These are phyloP conservation scores for Climacium dendroides DNA, from an alignment of 225 moss, liverwort and hornwort species.

Conservation along the genomic window DNA sequence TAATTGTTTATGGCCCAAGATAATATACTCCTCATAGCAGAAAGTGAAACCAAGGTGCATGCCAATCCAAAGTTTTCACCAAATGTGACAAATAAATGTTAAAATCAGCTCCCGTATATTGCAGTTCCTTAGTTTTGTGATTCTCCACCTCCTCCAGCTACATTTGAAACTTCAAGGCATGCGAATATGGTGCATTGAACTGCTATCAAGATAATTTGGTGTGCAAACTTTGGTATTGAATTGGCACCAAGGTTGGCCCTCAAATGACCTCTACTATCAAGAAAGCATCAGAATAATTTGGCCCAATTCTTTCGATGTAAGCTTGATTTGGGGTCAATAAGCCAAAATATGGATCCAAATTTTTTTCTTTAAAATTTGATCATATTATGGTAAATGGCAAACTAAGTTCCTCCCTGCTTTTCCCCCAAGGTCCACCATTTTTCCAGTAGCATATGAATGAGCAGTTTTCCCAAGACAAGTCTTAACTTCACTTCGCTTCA, in stretches of 20 bases:
- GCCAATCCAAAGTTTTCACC: background rate
- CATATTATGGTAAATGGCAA: background rate
- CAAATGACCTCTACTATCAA: too few species aligned
- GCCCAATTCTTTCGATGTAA: too few species aligned
- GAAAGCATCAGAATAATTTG: too few species aligned
- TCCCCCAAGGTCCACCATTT: too few species aligned
- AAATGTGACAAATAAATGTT: background rate
- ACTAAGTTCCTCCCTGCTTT: background rate
- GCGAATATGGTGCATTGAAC: too few species aligned
- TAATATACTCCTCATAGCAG: background rate
- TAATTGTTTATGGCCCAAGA: background rate
- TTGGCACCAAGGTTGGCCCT: too few species aligned
- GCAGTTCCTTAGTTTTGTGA: background rate
- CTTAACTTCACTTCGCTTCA: too few species aligned
- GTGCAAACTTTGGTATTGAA: too few species aligned
- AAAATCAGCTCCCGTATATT: background rate
- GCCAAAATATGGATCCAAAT: background rate
- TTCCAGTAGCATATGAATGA: too few species aligned
- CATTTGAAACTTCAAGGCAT: too few species aligned
- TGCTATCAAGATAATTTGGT: too few species aligned
- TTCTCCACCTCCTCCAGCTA: background rate
- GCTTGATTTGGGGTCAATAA: too few species aligned
- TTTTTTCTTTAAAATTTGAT: background rate
- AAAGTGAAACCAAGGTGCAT: background rate
- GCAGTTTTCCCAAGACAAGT: fast-evolving